Evolutionary conservation across 1,284 basidiomycete species (phyloP), one percentile per base, ranked within the genome.

Genomic region (Trichosporon faecale): DNA sequence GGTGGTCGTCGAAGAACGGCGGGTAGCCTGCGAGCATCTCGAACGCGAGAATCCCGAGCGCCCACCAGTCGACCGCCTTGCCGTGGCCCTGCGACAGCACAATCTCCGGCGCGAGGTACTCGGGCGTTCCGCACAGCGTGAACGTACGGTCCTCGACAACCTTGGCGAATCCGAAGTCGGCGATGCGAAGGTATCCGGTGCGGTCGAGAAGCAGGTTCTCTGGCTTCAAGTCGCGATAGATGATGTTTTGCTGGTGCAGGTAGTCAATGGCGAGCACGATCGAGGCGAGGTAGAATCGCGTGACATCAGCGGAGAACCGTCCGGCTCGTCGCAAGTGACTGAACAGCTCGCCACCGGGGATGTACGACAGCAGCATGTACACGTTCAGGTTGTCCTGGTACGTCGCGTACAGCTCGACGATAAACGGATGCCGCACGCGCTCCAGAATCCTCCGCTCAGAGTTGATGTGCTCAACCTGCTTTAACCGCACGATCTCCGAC

Each of bases 381-480:
- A 86, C 84, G 75, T 86, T 87, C 60, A 84, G 78, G 70, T 82
- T 79, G 76, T 87, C 86, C 74, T 87, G 84, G 72, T 82, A 82
- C n/a, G 82, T 84, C 12, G 79, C 75, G 70, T 82, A 80, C 67
- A 88, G 81, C 73, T 88, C 87, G 72, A 88, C 86, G 65, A 88
- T 82, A 79, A 88, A 88, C 5, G 86, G 86, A 77, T 88, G 87
- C 31, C 85, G 81, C 7, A 88, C 84, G 21, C 84, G 80, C 18
- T 85, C 85, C 57, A 88, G 81, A 67, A 87, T 86, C 65, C 78
- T 80, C 23, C 85, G 81, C 73, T 88, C 87, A 33, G 84, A 86
- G 74, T 86, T 87, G 78, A 86, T 86, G 73, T 88, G 87, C 76
- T 87, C 86, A 44, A 88, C 85, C 75, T 88, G 87, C 72, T 86